Percentiles rank a stretch among this genome's conserved stretches.
These are phyloP conservation scores for Sideroxylon spinosum DNA, from an alignment of 179 eudicot genomes.

Conservation along the genomic window DNA sequence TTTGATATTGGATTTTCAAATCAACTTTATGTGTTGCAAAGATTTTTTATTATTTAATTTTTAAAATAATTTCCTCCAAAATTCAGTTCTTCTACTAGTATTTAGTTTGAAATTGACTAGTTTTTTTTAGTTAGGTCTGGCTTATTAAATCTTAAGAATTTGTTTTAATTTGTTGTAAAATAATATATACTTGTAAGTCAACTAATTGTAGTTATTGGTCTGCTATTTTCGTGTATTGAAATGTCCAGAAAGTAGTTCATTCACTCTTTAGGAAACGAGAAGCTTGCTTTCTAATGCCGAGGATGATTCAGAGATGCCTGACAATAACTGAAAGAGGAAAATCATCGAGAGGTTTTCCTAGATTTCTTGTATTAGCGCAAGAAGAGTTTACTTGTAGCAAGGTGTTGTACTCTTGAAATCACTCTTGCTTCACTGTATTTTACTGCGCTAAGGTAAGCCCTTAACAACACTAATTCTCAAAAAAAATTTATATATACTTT, in stretches of 20 bases:
- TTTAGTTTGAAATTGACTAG: too few relatives aligned
- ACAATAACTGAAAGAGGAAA: slow-evolving; percentile 11
- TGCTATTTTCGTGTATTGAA: too few relatives aligned
- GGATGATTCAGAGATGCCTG: slow-evolving; percentile 17
- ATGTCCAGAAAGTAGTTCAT: slow-evolving; percentile 27
- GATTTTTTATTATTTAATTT: too few relatives aligned
- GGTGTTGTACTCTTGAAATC: slow-evolving; percentile 85
- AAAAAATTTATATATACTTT: not conserved
- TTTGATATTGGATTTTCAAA: too few relatives aligned
- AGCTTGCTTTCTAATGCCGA: slow-evolving; percentile 19
- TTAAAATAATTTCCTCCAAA: too few relatives aligned
- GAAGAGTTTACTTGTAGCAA: slow-evolving; percentile 71
- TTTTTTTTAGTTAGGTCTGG: too few relatives aligned
- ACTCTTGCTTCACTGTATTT: slow-evolving; percentile 72
- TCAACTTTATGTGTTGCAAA: too few relatives aligned
- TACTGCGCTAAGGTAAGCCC: slow-evolving; percentile 63
- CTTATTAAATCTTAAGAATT: too few relatives aligned
- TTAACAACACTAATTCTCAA: not conserved
- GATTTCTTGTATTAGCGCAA: slow-evolving; percentile 26
- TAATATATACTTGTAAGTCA: too few relatives aligned
- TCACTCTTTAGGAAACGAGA: slow-evolving; percentile 23
- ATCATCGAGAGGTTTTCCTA: slow-evolving; percentile 13
- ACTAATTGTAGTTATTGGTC: too few relatives aligned
- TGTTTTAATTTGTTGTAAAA: too few relatives aligned
- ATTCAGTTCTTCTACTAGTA: too few relatives aligned